A percentile compares a stretch with the other conserved stretches of the same genome.
phyloP scores from a whole-genome alignment of 768 basidiomycete genomes.

The Kwoniella bestiolae region DNA sequence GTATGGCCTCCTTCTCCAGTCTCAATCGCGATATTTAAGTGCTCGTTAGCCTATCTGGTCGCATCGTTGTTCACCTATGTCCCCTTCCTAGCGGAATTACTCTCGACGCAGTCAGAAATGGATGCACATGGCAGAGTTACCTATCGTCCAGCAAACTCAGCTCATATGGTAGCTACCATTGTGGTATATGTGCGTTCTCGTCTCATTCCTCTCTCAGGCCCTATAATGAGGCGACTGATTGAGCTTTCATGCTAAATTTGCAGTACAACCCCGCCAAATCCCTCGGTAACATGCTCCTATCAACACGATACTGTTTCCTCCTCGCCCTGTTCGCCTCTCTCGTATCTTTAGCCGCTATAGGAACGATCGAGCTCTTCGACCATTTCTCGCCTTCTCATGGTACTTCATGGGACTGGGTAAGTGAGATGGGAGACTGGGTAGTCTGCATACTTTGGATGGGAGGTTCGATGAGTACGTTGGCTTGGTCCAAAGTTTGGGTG shows the following conservation, averaged over 20 bases:
- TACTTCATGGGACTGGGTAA: constrained; percentile 46
- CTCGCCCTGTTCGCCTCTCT: constrained; percentile 68
- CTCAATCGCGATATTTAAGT: constrained; percentile 69
- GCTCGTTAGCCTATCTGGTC: constrained; percentile 84
- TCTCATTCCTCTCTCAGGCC: too few relatives aligned
- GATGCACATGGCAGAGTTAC: constrained; percentile 55
- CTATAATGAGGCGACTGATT: too few relatives aligned
- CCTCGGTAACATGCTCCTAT: constrained; percentile 88
- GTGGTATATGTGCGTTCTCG: constrained; percentile 66
- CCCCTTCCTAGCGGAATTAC: constrained; percentile 67
- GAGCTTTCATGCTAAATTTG: constrained; percentile 45
- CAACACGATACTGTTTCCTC: constrained; percentile 74
- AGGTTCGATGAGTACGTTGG: constrained; percentile 74
- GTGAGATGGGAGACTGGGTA: constrained; percentile 68
- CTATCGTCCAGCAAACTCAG: constrained; percentile 69
- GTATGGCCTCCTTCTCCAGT: constrained; percentile 39
- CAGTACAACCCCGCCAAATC: constrained; percentile 96
- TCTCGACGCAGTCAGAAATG: constrained; percentile 62
- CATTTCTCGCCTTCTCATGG: constrained; percentile 48
- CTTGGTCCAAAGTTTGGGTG: constrained; percentile 94
- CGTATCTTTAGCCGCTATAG: constrained; percentile 75
- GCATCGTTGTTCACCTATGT: constrained; percentile 92
- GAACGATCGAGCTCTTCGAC: constrained; percentile 79
- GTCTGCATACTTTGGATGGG: constrained; percentile 79
- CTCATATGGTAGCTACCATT: constrained; percentile 85